Base-by-base conservation (phyloP, 306 rosid species). In the Vigna radiata region DNA sequence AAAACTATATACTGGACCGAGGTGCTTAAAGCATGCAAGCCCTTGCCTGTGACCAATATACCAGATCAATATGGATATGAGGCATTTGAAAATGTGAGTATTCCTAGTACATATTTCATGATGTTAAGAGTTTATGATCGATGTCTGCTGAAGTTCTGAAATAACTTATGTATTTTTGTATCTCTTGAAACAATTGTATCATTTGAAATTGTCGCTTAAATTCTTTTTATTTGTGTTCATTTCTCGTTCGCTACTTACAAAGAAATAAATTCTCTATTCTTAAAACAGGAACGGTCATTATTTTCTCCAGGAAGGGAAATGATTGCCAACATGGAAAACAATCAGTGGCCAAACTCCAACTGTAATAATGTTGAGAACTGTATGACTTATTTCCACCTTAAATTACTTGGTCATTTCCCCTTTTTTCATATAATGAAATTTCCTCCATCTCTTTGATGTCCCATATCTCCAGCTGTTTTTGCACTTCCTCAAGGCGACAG, bases 61-160 rank as follows among this genome's bases (percentile, higher is more conserved):
- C 84, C 73, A 53, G 82, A 75, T 56, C 72, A 85, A 73, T 79
- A 82, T 27, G 77, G 81, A 63, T 79, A 79, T 64, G 36, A 66
- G 21, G 55, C 82, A 50, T 76, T 75, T 76, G 87, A 82, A 83
- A 84, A 83, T 78, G 98, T 94, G 83, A 88, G 93, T 86, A 65
- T 58, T 54, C 49, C 62, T 15, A 55, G 67, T 68, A 84, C 29
- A 44, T 60, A 70, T 73, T 79, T 78, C 77, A 48, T 47, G 47
- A 13, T 33, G 17, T 64, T 49, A 64, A 52, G 48, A 46, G 58
- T 68, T 74, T 53, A 49, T 52, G 49, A 12, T 54, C 41, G 73
- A 54, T 11, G 11, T 59, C 70, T 72, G 50, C 48, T 73, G 60
- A 71, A 50, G 53, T 79, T 48, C 73, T 67, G 47, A 66, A 21